A percentile compares a stretch with the other conserved stretches of the same genome.
These are phyloP conservation scores for Annulohypoxylon nitens DNA, from an alignment of 495 filamentous ascomycete genomes.

Conservation along the genomic window DNA sequence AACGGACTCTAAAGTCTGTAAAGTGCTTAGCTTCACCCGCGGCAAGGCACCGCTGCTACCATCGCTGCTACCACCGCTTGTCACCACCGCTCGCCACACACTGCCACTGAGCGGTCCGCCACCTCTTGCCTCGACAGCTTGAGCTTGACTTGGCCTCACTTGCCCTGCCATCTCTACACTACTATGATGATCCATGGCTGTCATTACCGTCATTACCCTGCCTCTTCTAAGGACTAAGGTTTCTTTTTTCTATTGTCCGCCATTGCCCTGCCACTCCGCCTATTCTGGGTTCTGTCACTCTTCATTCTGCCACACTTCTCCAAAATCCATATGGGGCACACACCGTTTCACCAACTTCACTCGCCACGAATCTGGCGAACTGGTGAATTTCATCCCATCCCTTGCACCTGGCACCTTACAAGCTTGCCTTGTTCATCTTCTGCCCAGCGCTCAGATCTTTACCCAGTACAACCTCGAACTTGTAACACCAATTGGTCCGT, in stretches of 20 bases:
- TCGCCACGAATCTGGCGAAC: slow-evolving; percentile 20
- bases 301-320: neutral
- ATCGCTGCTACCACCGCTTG: slow-evolving; percentile 3
- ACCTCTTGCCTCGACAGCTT: slow-evolving; percentile 3
- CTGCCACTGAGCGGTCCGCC: slow-evolving; percentile 21
- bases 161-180: slow-evolving; percentile 6
- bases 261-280: slow-evolving; percentile 3
- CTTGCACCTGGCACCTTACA: neutral
- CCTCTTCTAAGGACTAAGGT: slow-evolving; percentile 11
- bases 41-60: slow-evolving; percentile 8
- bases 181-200: neutral
- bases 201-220: neutral
- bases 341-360: slow-evolving; percentile 12
- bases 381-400: slow-evolving; percentile 24
- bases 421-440: slow-evolving; percentile 5
- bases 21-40: neutral
- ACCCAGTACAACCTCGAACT: neutral
- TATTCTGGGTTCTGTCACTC: no score
- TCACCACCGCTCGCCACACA: neutral
- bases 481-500: slow-evolving; percentile 33
- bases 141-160: neutral
- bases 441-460: slow-evolving; percentile 38
- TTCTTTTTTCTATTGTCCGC: neutral
- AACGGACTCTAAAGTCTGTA: slow-evolving; percentile 43
- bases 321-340: neutral